phyloP scores from a whole-genome alignment of 495 filamentous ascomycete species.

The Cercophora sp. region DNA sequence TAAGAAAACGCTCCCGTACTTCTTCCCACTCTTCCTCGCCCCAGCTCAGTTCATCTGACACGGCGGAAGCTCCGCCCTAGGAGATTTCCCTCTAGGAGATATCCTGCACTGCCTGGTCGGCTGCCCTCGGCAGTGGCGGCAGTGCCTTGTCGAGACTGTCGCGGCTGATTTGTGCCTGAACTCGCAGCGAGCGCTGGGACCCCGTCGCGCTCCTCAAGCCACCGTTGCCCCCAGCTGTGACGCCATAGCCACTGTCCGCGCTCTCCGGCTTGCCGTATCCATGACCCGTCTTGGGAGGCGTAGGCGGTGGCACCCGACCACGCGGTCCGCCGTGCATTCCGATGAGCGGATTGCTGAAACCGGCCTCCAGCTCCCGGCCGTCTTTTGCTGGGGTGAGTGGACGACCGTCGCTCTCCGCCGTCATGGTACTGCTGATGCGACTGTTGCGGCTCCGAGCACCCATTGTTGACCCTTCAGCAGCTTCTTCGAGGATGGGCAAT shows the following conservation, averaged over 20 bases:
- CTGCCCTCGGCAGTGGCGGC: slow-evolving; percentile 45
- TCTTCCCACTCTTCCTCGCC: slow-evolving; percentile 17
- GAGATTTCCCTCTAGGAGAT: slow-evolving; percentile 26
- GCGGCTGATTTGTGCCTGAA: slow-evolving; percentile 31
- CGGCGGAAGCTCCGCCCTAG: no score
- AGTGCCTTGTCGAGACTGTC: slow-evolving; percentile 53
- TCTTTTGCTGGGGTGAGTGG: slow-evolving; percentile 39
- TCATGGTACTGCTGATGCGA: slow-evolving; percentile 32
- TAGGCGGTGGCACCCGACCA: slow-evolving; percentile 36
- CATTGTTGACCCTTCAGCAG: slow-evolving; percentile 68
- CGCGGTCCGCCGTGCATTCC: slow-evolving; percentile 33
- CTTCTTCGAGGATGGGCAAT: slow-evolving; percentile 91
- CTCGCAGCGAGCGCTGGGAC: slow-evolving; percentile 25
- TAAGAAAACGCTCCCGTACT: slow-evolving; percentile 15
- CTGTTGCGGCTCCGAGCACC: slow-evolving; percentile 48
- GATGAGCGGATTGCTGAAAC: slow-evolving; percentile 40
- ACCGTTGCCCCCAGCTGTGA: slow-evolving; percentile 12
- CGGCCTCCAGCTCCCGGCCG: slow-evolving; percentile 35
- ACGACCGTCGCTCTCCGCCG: slow-evolving; percentile 38
- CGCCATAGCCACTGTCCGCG: slow-evolving; percentile 36
- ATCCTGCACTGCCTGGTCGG: slow-evolving; percentile 4
- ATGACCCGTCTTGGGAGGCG: slow-evolving; percentile 40
- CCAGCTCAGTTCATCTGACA: no score
- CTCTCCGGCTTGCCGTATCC: slow-evolving; percentile 35
- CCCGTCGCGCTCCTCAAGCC: slow-evolving; percentile 23